Evolutionary conservation across 2,329 filamentous ascomycete species (phyloP).

Genomic region (Diaporthe amygdali): DNA sequence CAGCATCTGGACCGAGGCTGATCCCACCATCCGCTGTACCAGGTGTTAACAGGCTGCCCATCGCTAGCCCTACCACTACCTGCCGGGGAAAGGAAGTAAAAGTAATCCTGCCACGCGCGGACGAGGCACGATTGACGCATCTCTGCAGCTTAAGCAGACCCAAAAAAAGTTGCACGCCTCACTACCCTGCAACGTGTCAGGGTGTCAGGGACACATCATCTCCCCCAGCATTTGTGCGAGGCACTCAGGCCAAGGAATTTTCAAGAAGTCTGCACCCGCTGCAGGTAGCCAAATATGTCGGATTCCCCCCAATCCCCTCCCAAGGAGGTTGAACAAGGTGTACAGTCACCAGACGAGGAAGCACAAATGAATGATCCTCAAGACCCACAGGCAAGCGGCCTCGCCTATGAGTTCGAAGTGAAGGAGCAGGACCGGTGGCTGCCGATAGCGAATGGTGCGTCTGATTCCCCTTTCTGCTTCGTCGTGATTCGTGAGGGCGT

Average conservation of each 20-base stretch:
- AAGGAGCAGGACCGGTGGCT: conserved; percentile 99
- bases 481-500: conserved; percentile 41
- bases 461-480: conserved; percentile 40
- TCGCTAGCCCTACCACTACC: conserved; percentile 36
- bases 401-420: conserved; percentile 94
- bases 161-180: conserved; percentile 55
- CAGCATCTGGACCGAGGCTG: conserved; percentile 25
- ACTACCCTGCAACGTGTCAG: conserved; percentile 63
- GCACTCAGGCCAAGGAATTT: conserved; percentile 60
- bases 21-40: conserved; percentile 38
- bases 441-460: conserved; percentile 99
- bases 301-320: conserved; percentile 83
- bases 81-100: conserved; percentile 36
- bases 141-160: conserved; percentile 58
- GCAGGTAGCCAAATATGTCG: conserved; percentile 89
- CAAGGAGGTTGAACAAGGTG: conserved; percentile 93
- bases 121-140: conserved; percentile 56
- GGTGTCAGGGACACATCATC: conserved; percentile 61
- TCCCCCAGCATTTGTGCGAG: conserved; percentile 61
- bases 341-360: conserved; percentile 92
- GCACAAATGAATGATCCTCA: conserved; percentile 89
- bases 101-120: conserved; percentile 33
- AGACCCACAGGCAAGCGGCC: conserved; percentile 76
- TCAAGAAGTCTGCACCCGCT: conserved; percentile 68
- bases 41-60: conserved; percentile 51